Conservation (phyloP, 208 protist species). For the Trypanosoma melophagium region DNA sequence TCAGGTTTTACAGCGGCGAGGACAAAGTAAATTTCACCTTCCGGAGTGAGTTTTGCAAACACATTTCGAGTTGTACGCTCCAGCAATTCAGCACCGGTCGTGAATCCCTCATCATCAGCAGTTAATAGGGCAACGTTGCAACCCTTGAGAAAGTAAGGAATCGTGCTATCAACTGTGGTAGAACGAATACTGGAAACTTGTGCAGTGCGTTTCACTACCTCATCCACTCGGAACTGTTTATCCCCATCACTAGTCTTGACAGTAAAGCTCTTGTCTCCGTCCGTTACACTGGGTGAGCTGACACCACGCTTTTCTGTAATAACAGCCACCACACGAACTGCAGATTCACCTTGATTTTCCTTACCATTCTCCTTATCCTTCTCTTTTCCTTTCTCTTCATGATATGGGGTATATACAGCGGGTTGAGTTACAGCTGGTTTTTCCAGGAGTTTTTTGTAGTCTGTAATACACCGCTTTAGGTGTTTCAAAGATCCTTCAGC, state of each 20-base stretch:
- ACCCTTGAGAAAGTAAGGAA: conserved; percentile 41
- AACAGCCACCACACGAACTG: conserved; percentile 36
- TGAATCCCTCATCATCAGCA: conserved; percentile 42
- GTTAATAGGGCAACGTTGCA: conserved; percentile 58
- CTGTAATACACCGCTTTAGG: conserved; percentile 41
- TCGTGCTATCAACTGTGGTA: conserved; percentile 36
- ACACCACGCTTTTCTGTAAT: conserved; percentile 44
- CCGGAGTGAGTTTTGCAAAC: conserved; percentile 31
- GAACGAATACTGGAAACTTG: conserved; percentile 35
- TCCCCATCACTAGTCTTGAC: conserved; percentile 44
- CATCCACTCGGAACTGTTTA: conserved; percentile 40
- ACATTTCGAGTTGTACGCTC: conserved; percentile 46
- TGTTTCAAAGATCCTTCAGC: conserved; percentile 27
- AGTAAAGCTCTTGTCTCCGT: conserved; percentile 9
- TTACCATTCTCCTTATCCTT: too few relatives aligned
- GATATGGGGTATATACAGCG: conserved; percentile 27
- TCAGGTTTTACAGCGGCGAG: conserved; percentile 38
- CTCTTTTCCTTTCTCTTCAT: neutral
- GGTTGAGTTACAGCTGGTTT: conserved; percentile 34
- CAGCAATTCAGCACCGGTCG: conserved; percentile 44
- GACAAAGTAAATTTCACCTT: conserved; percentile 39
- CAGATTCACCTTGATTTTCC: neutral
- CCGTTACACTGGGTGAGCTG: neutral
- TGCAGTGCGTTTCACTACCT: conserved; percentile 39
- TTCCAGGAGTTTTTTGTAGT: conserved; percentile 44